A percentile compares a stretch with the other conserved stretches of the same genome.
These are phyloP conservation scores for Candida schatavii DNA, from an alignment of 805 yeast species.

Conservation along the genomic window DNA sequence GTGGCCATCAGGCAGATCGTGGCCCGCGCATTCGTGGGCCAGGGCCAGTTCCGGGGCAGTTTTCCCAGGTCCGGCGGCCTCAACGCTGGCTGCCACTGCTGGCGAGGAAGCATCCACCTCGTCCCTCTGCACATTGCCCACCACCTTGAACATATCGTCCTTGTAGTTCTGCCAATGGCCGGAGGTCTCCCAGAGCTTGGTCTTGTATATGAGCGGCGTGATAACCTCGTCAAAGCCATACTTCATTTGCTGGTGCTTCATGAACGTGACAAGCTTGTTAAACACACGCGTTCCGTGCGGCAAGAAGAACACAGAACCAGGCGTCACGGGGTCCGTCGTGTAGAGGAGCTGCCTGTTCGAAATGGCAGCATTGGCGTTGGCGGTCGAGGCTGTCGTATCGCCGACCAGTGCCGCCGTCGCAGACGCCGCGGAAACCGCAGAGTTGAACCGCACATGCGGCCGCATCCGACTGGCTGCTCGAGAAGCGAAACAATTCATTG, in stretches of 20 bases:
- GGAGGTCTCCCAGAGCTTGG: slow-evolving; percentile 80
- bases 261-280: slow-evolving; percentile 73
- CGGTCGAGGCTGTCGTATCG: background rate
- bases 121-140: slow-evolving; percentile 48
- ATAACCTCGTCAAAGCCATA: slow-evolving; percentile 90
- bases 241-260: slow-evolving; percentile 77
- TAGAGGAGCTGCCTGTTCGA: slow-evolving; percentile 72
- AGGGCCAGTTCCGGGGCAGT: background rate
- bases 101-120: slow-evolving; percentile 9
- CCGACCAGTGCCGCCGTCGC: too few relatives aligned
- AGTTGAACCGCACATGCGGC: too few relatives aligned
- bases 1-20: too few relatives aligned
- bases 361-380: slow-evolving; percentile 22
- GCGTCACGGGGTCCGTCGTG: slow-evolving; percentile 76
- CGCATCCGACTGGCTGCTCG: too few relatives aligned
- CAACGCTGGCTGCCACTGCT: slow-evolving; percentile 9
- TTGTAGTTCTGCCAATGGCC: slow-evolving; percentile 97
- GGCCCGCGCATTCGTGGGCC: slow-evolving; percentile 4
- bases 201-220: slow-evolving; percentile 85
- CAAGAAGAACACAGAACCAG: slow-evolving; percentile 88
- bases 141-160: slow-evolving; percentile 91
- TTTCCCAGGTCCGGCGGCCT: slow-evolving; percentile 6
- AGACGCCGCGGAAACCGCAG: too few relatives aligned
- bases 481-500: too few relatives aligned
- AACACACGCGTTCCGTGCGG: slow-evolving; percentile 91